Evolutionary conservation across 352 stramenopile species (phyloP).

Genomic region (Phytophthora fragariae): DNA sequence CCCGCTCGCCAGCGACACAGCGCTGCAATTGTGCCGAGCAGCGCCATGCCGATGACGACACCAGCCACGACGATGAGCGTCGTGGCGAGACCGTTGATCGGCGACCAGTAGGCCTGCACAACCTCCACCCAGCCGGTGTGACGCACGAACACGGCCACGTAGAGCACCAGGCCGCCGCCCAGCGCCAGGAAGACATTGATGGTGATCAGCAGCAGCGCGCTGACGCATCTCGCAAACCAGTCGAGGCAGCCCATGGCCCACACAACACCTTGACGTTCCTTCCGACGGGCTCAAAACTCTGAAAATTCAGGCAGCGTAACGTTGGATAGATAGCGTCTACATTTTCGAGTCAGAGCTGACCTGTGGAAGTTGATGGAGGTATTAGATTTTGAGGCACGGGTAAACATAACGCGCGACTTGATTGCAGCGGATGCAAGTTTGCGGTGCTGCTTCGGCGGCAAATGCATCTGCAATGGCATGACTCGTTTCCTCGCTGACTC

Average conservation of each 20-base stretch:
- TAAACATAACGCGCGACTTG: neutral
- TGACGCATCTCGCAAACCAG: slow-evolving; percentile 39
- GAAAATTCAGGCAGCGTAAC: slow-evolving; percentile 14
- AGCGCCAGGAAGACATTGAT: slow-evolving; percentile 72
- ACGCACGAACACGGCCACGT: slow-evolving; percentile 51
- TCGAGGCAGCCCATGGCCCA: slow-evolving; percentile 40
- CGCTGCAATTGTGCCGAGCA: slow-evolving; percentile 60
- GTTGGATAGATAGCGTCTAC: slow-evolving; percentile 4
- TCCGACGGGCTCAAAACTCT: slow-evolving; percentile 6
- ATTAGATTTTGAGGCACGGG: neutral
- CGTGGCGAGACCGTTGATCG: slow-evolving; percentile 50
- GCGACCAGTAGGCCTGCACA: slow-evolving; percentile 54
- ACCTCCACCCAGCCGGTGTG: slow-evolving; percentile 65
- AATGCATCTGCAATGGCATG: no score
- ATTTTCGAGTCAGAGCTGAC: slow-evolving; percentile 20
- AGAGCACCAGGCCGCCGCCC: slow-evolving; percentile 61
- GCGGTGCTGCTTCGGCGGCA: neutral
- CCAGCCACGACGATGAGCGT: slow-evolving; percentile 55
- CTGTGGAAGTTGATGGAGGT: neutral
- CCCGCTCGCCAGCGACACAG: slow-evolving; percentile 59
- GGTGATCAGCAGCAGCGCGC: slow-evolving; percentile 53
- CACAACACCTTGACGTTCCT: neutral
- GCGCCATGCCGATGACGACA: slow-evolving; percentile 61
- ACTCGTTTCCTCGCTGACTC: slow-evolving; percentile 2
- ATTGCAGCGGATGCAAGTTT: neutral